Base-by-base conservation (phyloP, 306 rosid species). In the Cucumis cinereus region DNA sequence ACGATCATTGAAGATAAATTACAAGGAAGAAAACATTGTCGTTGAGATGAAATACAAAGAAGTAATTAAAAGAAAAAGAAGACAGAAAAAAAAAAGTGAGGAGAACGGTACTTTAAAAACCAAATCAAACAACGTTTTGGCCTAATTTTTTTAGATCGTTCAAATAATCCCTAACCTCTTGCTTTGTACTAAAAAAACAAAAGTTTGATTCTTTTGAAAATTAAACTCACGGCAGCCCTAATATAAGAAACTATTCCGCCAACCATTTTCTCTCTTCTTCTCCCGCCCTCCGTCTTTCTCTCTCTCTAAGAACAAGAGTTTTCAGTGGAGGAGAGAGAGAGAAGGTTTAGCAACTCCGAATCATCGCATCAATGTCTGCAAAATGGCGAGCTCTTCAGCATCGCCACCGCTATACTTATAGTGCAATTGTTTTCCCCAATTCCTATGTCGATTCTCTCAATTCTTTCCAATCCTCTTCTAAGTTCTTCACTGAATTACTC, bases 311-410 rank as follows among this genome's bases (percentile, higher is more conserved):
- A 19, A 5, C 59, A 10, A 28, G 15, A n/a, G 64, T n/a, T 20
- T 5, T 1, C 24, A 14, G 41, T 24, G 6, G 41, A 38, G 35
- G 17, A 30, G 57, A 56, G 54, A 58, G 57, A 41, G 70, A 40
- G 16, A 58, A 16, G 5, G 35, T 7, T 8, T 5, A 57, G 35
- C 22, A 23, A 64, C 16, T 17, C 24, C 73, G 40, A 83, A 22
- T 28, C 53, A 23, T 24, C 23, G 40, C 24, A 15, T 26, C 67
- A 81, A 94, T 94, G 97, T 94, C 99, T 52, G 90, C 97, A 8
- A 94, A 94, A 81, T 94, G 99, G 99, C 91, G 97, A 7, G 97
- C 97, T 19, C 87, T 94, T 3, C 99, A 94, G 83, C 99, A 94
- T 80, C 99, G 97, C 74, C 99, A 94, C 79, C 92, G 90, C 3